Conservation (phyloP, 306 rosid species). For the Fragaria iinumae region DNA sequence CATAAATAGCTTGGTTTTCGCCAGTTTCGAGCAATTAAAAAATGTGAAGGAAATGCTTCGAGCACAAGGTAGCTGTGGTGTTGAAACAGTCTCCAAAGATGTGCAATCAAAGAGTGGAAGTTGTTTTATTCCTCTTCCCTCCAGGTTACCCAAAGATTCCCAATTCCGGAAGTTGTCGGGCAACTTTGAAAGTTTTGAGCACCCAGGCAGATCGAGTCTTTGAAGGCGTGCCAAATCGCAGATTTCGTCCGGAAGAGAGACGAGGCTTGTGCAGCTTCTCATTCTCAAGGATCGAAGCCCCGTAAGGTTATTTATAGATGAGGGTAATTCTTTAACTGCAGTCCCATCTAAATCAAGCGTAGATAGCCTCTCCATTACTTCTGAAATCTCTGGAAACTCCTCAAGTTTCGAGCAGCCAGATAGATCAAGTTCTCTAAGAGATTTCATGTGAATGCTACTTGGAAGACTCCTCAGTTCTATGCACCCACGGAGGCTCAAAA, state of each 20-base stretch:
- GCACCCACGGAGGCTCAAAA: background rate
- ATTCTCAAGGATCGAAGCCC: background rate
- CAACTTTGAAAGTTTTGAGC: background rate
- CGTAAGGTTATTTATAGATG: background rate
- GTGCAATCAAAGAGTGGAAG: background rate
- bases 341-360: accelerated
- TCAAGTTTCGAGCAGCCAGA: background rate
- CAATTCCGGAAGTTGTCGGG: background rate
- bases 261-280: background rate
- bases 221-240: background rate
- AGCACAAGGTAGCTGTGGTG: background rate
- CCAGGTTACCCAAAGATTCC: no score
- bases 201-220: background rate
- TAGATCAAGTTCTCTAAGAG: background rate
- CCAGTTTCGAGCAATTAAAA: background rate
- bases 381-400: background rate
- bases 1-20: background rate
- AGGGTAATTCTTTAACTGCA: background rate
- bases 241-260: background rate
- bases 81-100: background rate
- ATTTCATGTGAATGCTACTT: background rate
- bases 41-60: background rate
- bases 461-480: background rate
- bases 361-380: background rate
- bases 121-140: no score